phyloP scores from a whole-genome alignment of 2,329 filamentous ascomycete species.

The Monosporascus sp. region DNA sequence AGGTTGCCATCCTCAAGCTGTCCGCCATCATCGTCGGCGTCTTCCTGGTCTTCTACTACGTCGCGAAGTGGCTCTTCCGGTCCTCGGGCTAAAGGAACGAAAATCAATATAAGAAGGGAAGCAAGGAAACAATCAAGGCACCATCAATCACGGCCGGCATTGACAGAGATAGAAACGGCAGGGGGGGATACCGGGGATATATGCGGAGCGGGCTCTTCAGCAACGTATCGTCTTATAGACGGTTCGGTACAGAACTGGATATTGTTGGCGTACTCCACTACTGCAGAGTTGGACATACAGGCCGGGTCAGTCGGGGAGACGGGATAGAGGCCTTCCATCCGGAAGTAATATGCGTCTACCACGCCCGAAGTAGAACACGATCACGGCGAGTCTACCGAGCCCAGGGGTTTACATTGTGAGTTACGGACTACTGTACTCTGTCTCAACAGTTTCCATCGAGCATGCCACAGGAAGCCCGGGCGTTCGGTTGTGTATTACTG shows the following conservation, averaged over 20 bases:
- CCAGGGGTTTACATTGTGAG: no score
- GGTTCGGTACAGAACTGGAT: no score
- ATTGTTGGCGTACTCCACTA: no score
- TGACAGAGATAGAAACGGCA: neutral
- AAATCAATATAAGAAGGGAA: neutral
- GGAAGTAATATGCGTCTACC: no score
- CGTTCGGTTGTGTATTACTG: neutral
- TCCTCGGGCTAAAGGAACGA: neutral
- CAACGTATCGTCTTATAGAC: no score
- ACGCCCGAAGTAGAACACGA: neutral
- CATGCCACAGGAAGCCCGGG: neutral
- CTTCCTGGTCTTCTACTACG: conserved; percentile 73
- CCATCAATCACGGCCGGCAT: neutral
- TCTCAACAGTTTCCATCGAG: neutral
- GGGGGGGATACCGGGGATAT: no score
- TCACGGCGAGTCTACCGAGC: no score
- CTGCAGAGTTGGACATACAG: no score
- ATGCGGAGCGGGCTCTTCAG: no score
- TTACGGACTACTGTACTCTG: neutral
- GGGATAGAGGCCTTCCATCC: no score
- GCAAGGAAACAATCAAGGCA: neutral
- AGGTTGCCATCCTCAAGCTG: conserved; percentile 84
- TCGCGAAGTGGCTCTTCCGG: conserved; percentile 59
- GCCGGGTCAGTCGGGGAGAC: no score
- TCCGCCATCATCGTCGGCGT: conserved; percentile 72